A percentile compares a stretch with the other conserved stretches of the same genome.
phyloP scores from a whole-genome alignment of 345 rosid genomes.

The Sisymbrium irio region DNA sequence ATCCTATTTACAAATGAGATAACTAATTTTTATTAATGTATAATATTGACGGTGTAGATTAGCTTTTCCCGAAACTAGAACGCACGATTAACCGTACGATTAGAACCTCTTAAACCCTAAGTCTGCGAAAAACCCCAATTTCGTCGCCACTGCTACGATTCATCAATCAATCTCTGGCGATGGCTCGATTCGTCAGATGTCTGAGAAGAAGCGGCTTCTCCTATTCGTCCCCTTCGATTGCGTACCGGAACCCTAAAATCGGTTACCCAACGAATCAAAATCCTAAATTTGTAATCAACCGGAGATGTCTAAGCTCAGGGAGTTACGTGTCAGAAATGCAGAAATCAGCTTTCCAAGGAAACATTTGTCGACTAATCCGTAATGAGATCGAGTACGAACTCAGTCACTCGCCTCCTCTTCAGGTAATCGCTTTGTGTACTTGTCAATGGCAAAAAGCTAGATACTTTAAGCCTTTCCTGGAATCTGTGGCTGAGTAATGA shows the following conservation, averaged over 20 bases:
- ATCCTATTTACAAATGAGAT: not conserved
- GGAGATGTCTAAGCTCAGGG: slow-evolving; percentile 36
- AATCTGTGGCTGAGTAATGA: not conserved
- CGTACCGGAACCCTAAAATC: slow-evolving; percentile 14
- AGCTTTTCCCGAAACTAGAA: not conserved
- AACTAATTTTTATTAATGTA: not conserved
- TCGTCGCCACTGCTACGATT: not conserved
- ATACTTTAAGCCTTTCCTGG: slow-evolving; percentile 1
- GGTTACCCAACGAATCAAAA: slow-evolving; percentile 6
- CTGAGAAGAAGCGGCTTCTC: slow-evolving; percentile 31
- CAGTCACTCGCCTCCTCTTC: slow-evolving; percentile 45
- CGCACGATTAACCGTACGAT: slow-evolving; percentile 23
- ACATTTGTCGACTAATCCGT: slow-evolving; percentile 58
- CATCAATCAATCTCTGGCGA: slow-evolving; percentile 29
- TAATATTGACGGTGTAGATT: slow-evolving; percentile 22
- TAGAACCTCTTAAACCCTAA: slow-evolving; percentile 28
- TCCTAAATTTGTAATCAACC: not conserved
- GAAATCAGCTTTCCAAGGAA: slow-evolving; percentile 68
- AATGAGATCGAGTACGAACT: slow-evolving; percentile 70
- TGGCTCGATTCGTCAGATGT: slow-evolving; percentile 46
- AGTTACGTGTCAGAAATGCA: slow-evolving; percentile 68
- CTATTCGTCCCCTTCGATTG: slow-evolving; percentile 11
- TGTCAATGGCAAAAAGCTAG: not conserved
- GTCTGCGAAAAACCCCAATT: not conserved
- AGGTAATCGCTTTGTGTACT: not conserved